Evolutionary conservation across 2,329 filamentous ascomycete species (phyloP), one percentile per base, ranked within the genome.

Genomic region (Cladosporium sp.): DNA sequence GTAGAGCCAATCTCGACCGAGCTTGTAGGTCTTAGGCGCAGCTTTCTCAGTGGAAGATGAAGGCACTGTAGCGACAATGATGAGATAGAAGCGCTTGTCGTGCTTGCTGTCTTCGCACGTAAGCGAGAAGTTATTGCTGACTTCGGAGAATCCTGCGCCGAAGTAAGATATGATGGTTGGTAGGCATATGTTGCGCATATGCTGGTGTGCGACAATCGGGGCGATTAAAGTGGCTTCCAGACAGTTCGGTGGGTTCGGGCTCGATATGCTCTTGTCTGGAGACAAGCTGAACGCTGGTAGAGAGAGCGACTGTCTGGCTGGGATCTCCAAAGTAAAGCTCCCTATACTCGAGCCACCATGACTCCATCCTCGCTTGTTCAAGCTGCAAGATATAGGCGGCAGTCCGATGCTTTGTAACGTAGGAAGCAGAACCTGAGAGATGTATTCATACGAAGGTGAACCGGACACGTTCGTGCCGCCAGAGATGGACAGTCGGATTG

Each of bases 391-490:
- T 49, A 87, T 78, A 3, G 66, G 69, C 2, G 84, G 83, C 16
- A 87, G 75, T 5, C 85, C 84, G 36, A 88, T 78, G 32, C 72
- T 76, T 1, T 76, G 67, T 25, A 88, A 80, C 65, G 82, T 84
- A 0, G 86, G 86, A 2, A 84, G 70, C 6, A 88, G 78, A 3
- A 88, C 85, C 70, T 87, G 82, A 2, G 75, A 67, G 11, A 85
- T 76, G 69, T 88, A 88, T 58, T 88, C 86, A 70, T 80, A 81
- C 2, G 83, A 85, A 8, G 85, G 85, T 0, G 83, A 82, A 34
- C 77, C 80, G 0, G 82, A 82, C 2, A 85, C 83, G 68, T 88
- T 88, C 0, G 86, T 88, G 8, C 86, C 86, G 6, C 86, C 86
- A 10, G 76, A 82, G 39, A 88, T 80, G 1, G 73, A 78, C 10